A percentile compares a stretch with the other conserved stretches of the same genome.
Conservation (phyloP, 768 basidiomycete genomes). For the Scleroderma bovista region DNA sequence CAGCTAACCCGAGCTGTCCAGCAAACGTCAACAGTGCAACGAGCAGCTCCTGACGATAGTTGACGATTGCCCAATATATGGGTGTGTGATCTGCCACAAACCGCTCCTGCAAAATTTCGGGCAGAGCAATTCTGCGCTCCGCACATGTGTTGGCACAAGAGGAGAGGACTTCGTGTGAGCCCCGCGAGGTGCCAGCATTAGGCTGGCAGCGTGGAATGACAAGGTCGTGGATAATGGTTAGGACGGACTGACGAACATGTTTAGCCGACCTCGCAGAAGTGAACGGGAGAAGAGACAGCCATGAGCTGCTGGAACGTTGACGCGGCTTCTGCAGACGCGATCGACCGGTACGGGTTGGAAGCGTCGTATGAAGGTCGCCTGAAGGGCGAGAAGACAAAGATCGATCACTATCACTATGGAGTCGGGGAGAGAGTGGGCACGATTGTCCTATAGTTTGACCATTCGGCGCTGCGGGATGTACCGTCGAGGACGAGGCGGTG, state of each 20-base stretch:
- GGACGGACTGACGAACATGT: conserved; percentile 47
- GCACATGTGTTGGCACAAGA: conserved; percentile 58
- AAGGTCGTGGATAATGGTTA: conserved; percentile 49
- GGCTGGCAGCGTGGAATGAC: conserved; percentile 20
- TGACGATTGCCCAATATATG: conserved; percentile 27
- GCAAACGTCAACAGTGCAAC: conserved; percentile 51
- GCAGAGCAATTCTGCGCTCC: conserved; percentile 40
- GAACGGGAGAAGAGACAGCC: conserved; percentile 27
- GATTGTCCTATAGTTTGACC: not conserved
- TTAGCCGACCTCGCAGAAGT: conserved; percentile 27
- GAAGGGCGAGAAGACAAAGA: not conserved
- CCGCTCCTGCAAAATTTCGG: conserved; percentile 22
- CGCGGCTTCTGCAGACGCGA: not conserved
- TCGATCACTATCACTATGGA: not conserved
- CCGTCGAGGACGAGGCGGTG: not conserved
- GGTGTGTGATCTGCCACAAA: conserved; percentile 21
- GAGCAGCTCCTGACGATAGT: conserved; percentile 37
- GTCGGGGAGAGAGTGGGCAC: not conserved
- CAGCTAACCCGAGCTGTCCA: conserved; percentile 32
- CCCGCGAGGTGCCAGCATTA: not conserved
- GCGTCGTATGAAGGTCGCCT: not conserved
- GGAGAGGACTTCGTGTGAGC: conserved; percentile 41
- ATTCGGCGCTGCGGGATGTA: not conserved
- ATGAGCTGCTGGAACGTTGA: conserved; percentile 12
- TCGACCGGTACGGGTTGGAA: not conserved